phyloP scores from a whole-genome alignment of 176 grass and related monocot species.

The Rhynchospora breviuscula region DNA sequence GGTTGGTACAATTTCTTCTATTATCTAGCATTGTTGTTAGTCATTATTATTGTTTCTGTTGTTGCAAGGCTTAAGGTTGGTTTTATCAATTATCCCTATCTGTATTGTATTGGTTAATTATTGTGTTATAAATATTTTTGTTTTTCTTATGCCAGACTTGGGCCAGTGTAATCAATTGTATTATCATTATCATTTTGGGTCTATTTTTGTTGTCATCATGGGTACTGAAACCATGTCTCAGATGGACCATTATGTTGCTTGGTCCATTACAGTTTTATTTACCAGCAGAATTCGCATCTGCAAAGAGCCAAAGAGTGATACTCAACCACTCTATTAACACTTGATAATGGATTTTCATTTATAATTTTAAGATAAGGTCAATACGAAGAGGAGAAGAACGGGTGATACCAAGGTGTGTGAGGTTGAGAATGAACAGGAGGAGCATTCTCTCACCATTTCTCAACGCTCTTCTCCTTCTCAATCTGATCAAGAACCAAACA shows the following conservation, averaged over 20 bases:
- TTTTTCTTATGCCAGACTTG: not conserved
- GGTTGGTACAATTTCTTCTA: slow-evolving; percentile 23
- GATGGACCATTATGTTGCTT: not conserved
- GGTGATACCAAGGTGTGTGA: slow-evolving; percentile 38
- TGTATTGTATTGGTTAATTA: not conserved
- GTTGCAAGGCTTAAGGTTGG: not conserved
- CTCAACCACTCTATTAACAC: not conserved
- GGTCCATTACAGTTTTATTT: not conserved
- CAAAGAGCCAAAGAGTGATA: not conserved
- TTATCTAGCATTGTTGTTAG: not conserved
- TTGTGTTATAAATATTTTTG: not conserved
- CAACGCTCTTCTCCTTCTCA: slow-evolving; percentile 88
- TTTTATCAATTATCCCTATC: not conserved
- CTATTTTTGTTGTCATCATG: not conserved
- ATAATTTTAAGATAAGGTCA: slow-evolving; percentile 49
- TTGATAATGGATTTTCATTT: not conserved
- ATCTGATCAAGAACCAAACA: slow-evolving; percentile 86
- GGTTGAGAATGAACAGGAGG: slow-evolving; percentile 69
- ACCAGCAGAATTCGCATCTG: not conserved
- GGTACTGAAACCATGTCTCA: not conserved
- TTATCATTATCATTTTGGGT: not conserved
- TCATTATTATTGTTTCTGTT: not conserved
- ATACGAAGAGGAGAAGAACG: slow-evolving; percentile 60
- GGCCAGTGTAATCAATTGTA: not conserved
- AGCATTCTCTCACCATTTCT: slow-evolving; percentile 86